Percentiles rank a stretch among this genome's conserved stretches.
These are phyloP conservation scores for Schizophyllum commune DNA, from an alignment of 1,284 basidiomycete species.

Conservation along the genomic window DNA sequence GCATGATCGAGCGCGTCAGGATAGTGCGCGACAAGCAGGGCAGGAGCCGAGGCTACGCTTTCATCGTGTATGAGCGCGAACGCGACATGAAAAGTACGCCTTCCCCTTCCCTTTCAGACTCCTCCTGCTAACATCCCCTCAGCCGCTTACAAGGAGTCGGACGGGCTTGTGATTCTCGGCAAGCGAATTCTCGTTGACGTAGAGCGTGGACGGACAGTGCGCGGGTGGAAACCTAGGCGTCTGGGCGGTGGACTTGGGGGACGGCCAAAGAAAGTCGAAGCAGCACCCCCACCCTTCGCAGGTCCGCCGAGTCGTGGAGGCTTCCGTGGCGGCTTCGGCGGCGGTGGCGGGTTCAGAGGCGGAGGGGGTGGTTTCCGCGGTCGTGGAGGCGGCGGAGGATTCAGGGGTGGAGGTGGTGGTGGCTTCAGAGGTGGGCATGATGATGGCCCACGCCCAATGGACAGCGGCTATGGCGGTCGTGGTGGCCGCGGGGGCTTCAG, in stretches of 20 bases:
- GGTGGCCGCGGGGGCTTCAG: slow-evolving; percentile 19
- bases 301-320: slow-evolving; percentile 19
- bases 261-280: slow-evolving; percentile 77
- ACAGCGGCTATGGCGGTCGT: slow-evolving; percentile 26
- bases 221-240: slow-evolving; percentile 96
- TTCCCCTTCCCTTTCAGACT: slow-evolving; percentile 12
- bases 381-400: slow-evolving; percentile 25
- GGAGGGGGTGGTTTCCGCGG: slow-evolving; percentile 15
- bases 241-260: slow-evolving; percentile 95
- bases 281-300: slow-evolving; percentile 22
- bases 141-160: slow-evolving; percentile 99
- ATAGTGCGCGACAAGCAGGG: slow-evolving; percentile 88
- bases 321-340: slow-evolving; percentile 34
- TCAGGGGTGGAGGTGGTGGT: slow-evolving; percentile 33
- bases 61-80: slow-evolving; percentile 96
- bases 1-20: slow-evolving; percentile 86
- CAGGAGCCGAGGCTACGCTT: slow-evolving; percentile 89
- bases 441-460: slow-evolving; percentile 19
- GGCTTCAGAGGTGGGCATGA: slow-evolving; percentile 23
- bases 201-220: slow-evolving; percentile 94
- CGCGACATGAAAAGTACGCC: slow-evolving; percentile 94
- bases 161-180: slow-evolving; percentile 92
- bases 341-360: slow-evolving; percentile 14
- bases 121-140: slow-evolving; percentile 14
- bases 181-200: slow-evolving; percentile 96